A percentile compares a stretch with the other conserved stretches of the same genome.
These are phyloP conservation scores for Ogataea minuta DNA, from an alignment of 805 yeast species.

Conservation along the genomic window DNA sequence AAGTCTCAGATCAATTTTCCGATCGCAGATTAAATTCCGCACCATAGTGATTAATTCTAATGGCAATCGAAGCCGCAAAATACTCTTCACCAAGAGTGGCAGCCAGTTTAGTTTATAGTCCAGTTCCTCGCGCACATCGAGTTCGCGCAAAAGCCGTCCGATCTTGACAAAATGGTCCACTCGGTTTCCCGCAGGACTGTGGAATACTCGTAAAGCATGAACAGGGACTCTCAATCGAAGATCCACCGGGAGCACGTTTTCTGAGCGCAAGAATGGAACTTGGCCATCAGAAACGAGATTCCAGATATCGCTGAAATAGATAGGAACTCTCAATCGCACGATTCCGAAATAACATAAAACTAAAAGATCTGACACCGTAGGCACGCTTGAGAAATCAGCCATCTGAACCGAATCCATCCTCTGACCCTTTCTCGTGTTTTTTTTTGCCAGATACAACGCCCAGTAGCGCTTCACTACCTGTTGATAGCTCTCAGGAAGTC, in stretches of 20 bases:
- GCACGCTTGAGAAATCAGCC: conserved; percentile 13
- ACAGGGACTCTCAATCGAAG: conserved; percentile 20
- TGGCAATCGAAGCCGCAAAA: conserved; percentile 47
- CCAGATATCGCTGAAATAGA: conserved; percentile 49
- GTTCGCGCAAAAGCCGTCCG: conserved; percentile 6
- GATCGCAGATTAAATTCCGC: conserved; percentile 26
- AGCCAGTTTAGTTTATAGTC: conserved; percentile 29
- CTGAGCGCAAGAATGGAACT: conserved; percentile 41
- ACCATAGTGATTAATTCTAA: conserved; percentile 44
- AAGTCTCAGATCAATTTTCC: conserved; percentile 14
- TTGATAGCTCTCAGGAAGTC: conserved; percentile 16
- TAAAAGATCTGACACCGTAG: conserved; percentile 24
- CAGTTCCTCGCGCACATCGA: conserved; percentile 8
- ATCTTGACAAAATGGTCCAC: conserved; percentile 14
- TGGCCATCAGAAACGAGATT: conserved; percentile 40
- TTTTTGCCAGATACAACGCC: conserved; percentile 17
- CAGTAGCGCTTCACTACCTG: conserved; percentile 35
- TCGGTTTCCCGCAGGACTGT: conserved; percentile 17
- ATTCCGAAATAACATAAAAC: conserved; percentile 51
- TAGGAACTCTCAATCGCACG: conserved; percentile 46
- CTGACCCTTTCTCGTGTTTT: conserved; percentile 6
- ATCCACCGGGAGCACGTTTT: conserved; percentile 21
- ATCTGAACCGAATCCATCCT: conserved; percentile 1
- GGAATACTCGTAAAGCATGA: conserved; percentile 16
- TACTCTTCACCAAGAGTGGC: conserved; percentile 41